These are phyloP conservation scores for Xylaria arbuscula DNA, from an alignment of 2,329 filamentous ascomycete genomes.

Conservation along the genomic window DNA sequence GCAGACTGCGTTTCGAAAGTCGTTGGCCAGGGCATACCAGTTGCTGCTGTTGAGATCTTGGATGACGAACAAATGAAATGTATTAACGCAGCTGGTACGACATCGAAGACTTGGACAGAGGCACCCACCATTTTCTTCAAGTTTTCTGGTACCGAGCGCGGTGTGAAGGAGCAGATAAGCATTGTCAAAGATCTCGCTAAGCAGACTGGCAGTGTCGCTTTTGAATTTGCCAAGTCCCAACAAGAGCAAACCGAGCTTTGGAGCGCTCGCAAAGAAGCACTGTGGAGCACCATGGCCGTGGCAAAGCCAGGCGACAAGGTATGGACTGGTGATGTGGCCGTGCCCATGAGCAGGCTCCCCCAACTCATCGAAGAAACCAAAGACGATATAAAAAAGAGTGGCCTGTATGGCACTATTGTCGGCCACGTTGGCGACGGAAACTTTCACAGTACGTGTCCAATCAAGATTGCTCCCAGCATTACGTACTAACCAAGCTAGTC, in stretches of 20 bases:
- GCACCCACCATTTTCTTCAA: slow-evolving; percentile 78
- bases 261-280: slow-evolving; percentile 84
- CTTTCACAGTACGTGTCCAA: slow-evolving; percentile 68
- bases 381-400: slow-evolving; percentile 66
- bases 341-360: slow-evolving; percentile 79
- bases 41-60: slow-evolving; percentile 82
- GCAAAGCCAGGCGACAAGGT: slow-evolving; percentile 74
- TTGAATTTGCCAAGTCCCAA: slow-evolving; percentile 79
- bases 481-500: slow-evolving; percentile 50
- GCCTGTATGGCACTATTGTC: slow-evolving; percentile 72
- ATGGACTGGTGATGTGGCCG: slow-evolving; percentile 89
- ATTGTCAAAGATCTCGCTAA: slow-evolving; percentile 50
- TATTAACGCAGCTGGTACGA: slow-evolving; percentile 67
- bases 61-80: slow-evolving; percentile 80
- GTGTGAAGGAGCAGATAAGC: slow-evolving; percentile 81
- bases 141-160: slow-evolving; percentile 71
- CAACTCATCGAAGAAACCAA: slow-evolving; percentile 83
- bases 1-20: slow-evolving; percentile 78
- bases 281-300: slow-evolving; percentile 82
- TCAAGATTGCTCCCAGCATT: background rate
- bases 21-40: slow-evolving; percentile 76
- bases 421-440: slow-evolving; percentile 82
- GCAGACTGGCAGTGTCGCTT: slow-evolving; percentile 70
- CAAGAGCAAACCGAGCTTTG: slow-evolving; percentile 82
- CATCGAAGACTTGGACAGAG: slow-evolving; percentile 69